Conservation (phyloP, 176 grass and related monocot species). For the Cymbopogon citratus region DNA sequence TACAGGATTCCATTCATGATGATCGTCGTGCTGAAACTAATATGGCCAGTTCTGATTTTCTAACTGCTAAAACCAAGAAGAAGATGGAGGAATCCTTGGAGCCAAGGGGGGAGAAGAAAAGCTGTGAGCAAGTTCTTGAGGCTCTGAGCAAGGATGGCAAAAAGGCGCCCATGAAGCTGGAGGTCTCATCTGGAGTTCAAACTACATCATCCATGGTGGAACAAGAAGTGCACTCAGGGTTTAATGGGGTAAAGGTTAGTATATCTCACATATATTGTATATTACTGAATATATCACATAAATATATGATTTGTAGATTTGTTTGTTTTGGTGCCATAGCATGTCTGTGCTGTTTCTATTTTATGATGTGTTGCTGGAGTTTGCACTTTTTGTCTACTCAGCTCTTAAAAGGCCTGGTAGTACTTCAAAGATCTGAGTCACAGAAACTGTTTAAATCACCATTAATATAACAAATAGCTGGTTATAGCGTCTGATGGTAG, state of each 20-base stretch:
- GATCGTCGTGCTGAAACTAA: slow-evolving; percentile 28
- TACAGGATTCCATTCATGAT: slow-evolving; percentile 22
- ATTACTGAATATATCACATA: neutral
- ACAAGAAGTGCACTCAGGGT: slow-evolving; percentile 31
- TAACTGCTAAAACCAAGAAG: slow-evolving; percentile 38
- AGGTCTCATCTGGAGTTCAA: slow-evolving; percentile 22
- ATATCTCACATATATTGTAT: slow-evolving; percentile 5
- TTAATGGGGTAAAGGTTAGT: slow-evolving; percentile 53
- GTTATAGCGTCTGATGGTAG: neutral
- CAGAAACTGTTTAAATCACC: neutral
- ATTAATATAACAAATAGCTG: neutral
- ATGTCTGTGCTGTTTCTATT: neutral
- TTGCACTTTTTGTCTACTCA: neutral
- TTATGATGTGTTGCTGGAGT: neutral
- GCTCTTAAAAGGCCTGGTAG: neutral
- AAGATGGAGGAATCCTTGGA: slow-evolving; percentile 32
- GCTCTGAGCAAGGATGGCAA: slow-evolving; percentile 37
- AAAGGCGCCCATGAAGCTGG: slow-evolving; percentile 27
- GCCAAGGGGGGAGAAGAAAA: slow-evolving; percentile 35
- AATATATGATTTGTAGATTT: neutral
- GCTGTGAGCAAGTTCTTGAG: slow-evolving; percentile 14
- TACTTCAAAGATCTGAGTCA: neutral
- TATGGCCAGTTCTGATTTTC: slow-evolving; percentile 41
- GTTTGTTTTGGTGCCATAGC: neutral
- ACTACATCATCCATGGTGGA: neutral